Evolutionary conservation across 1,284 basidiomycete species (phyloP).

Genomic region (Exobasidium cylindrosporum): DNA sequence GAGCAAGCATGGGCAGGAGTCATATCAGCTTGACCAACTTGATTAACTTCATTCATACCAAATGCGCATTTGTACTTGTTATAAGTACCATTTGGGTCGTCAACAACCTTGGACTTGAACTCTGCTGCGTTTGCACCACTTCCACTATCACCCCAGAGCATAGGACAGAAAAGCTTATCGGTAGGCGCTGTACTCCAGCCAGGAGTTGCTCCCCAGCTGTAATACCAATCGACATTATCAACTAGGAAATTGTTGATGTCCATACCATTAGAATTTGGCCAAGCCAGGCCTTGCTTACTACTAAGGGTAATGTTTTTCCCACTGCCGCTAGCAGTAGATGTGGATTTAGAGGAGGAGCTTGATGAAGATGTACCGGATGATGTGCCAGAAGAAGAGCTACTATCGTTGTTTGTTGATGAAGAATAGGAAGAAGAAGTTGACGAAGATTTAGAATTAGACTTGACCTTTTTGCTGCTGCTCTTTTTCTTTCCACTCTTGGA

Average conservation of each 20-base stretch:
- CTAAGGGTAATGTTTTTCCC: slow-evolving; percentile 9
- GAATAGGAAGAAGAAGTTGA: slow-evolving; percentile 21
- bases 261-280: slow-evolving; percentile 40
- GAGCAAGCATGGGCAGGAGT: slow-evolving; percentile 27
- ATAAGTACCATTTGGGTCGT: slow-evolving; percentile 29
- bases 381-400: neutral
- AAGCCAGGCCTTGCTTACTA: slow-evolving; percentile 41
- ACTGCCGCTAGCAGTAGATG: slow-evolving; percentile 15
- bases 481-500: neutral
- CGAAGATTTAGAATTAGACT: neutral
- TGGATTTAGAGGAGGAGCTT: slow-evolving; percentile 19
- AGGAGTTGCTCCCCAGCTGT: slow-evolving; percentile 38
- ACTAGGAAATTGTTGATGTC: slow-evolving; percentile 34
- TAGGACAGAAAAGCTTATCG: slow-evolving; percentile 41
- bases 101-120: slow-evolving; percentile 33
- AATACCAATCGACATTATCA: slow-evolving; percentile 40
- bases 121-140: slow-evolving; percentile 22
- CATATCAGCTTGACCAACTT: slow-evolving; percentile 42
- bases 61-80: slow-evolving; percentile 44
- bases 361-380: slow-evolving; percentile 21
- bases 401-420: slow-evolving; percentile 3
- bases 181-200: slow-evolving; percentile 31
- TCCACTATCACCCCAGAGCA: slow-evolving; percentile 38
- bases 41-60: slow-evolving; percentile 49
- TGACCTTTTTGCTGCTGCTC: neutral